These are phyloP conservation scores for Dendryphion nanum DNA, from an alignment of 2,329 filamentous ascomycete species.

Conservation along the genomic window DNA sequence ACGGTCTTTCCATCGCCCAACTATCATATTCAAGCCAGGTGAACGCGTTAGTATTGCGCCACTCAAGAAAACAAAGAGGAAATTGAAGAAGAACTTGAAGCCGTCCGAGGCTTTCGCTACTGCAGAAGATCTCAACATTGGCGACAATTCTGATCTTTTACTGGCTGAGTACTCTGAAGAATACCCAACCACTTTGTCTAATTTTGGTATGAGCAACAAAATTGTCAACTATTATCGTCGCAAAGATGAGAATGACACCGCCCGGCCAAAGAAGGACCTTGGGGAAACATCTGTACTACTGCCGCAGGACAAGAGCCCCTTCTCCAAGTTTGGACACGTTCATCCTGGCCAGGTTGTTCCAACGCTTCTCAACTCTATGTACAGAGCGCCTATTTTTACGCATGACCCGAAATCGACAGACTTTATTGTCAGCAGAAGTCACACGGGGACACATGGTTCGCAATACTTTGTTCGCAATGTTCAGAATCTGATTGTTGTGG, in stretches of 20 bases:
- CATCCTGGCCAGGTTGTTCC: slow-evolving; percentile 87
- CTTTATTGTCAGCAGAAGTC: slow-evolving; percentile 82
- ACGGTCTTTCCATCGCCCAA: slow-evolving; percentile 80
- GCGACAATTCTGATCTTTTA: slow-evolving; percentile 83
- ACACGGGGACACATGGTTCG: slow-evolving; percentile 73
- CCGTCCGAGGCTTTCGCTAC: slow-evolving; percentile 75
- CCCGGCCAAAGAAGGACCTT: slow-evolving; percentile 75
- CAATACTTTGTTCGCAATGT: slow-evolving; percentile 84
- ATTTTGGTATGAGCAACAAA: slow-evolving; percentile 95
- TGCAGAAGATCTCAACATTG: slow-evolving; percentile 79
- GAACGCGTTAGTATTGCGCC: slow-evolving; percentile 71
- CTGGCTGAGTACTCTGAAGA: slow-evolving; percentile 96
- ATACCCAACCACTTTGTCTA: slow-evolving; percentile 85
- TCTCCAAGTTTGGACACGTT: slow-evolving; percentile 91
- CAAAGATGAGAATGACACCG: slow-evolving; percentile 72
- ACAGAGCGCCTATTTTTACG: slow-evolving; percentile 87
- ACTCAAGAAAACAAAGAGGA: slow-evolving; percentile 70
- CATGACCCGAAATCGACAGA: slow-evolving; percentile 76
- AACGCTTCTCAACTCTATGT: slow-evolving; percentile 93
- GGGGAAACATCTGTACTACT: slow-evolving; percentile 86
- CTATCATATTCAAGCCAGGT: slow-evolving; percentile 69
- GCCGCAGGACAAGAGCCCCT: slow-evolving; percentile 92
- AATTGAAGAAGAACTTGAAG: slow-evolving; percentile 74
- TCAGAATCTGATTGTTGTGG: slow-evolving; percentile 86
- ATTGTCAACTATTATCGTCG: slow-evolving; percentile 96